A percentile compares a stretch with the other conserved stretches of the same genome.
phyloP scores from a whole-genome alignment of 371 early-diverging fungal species.

The Basidiobolus meristosporus region DNA sequence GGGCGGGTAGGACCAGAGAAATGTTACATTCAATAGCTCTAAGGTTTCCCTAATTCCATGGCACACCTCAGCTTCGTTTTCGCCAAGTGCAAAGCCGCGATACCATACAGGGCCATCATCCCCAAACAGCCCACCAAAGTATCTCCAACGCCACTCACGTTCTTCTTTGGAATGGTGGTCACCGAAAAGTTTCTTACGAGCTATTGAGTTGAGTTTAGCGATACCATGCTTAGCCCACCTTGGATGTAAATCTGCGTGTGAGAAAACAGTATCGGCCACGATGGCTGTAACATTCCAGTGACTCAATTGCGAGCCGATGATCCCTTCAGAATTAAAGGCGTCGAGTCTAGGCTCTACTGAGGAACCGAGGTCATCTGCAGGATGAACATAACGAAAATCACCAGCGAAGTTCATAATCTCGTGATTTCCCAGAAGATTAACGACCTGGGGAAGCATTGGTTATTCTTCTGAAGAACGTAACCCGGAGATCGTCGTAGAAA shows the following conservation, averaged over 20 bases:
- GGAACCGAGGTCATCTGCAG: constrained; percentile 47
- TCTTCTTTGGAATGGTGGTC: neutral
- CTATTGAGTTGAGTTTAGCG: constrained; percentile 7
- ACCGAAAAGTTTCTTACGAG: constrained; percentile 4
- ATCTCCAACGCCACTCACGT: neutral
- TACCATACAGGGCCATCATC: constrained; percentile 33
- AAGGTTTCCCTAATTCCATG: constrained; percentile 23
- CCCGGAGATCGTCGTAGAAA: too few species aligned
- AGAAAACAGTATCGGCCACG: constrained; percentile 40
- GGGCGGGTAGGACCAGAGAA: neutral
- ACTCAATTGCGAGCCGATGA: constrained; percentile 35
- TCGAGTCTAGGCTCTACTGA: constrained; percentile 13
- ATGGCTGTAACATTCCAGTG: constrained; percentile 29
- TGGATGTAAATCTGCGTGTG: constrained; percentile 50
- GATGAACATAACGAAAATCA: constrained; percentile 51
- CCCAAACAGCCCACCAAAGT: constrained; percentile 10
- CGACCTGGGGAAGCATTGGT: constrained; percentile 10
- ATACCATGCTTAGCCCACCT: constrained; percentile 20
- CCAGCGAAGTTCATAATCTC: constrained; percentile 56
- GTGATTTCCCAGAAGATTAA: constrained; percentile 39
- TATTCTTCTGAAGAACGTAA: too few species aligned
- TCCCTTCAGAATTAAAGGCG: constrained; percentile 37
- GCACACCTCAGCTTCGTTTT: constrained; percentile 24
- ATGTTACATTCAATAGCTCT: constrained; percentile 15
- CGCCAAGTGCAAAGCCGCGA: constrained; percentile 34